Percentiles rank a stretch among this genome's conserved stretches.
phyloP scores from a whole-genome alignment of 1,284 basidiomycete species.

The Papiliotrema nemorosa region DNA sequence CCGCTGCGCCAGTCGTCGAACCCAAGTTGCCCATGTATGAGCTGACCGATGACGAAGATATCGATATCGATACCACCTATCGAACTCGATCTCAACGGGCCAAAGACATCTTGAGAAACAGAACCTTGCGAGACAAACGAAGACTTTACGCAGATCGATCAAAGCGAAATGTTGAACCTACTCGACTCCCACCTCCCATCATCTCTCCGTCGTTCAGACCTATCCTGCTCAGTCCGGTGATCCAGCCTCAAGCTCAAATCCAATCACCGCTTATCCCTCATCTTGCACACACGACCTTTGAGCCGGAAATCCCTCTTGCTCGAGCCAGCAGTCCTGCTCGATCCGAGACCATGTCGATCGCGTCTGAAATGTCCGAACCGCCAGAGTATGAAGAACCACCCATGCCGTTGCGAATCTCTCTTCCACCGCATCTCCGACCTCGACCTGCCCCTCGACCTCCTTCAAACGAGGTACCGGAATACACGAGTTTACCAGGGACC shows the following conservation, averaged over 20 bases:
- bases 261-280: neutral
- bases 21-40: too few species aligned
- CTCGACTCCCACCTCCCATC: neutral
- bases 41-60: too few species aligned
- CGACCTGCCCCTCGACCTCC: neutral
- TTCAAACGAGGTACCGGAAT: neutral
- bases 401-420: neutral
- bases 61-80: too few species aligned
- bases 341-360: neutral
- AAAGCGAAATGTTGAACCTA: neutral
- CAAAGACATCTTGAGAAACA: too few species aligned
- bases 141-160: neutral
- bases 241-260: neutral
- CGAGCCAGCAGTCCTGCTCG: neutral
- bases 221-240: neutral
- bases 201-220: neutral
- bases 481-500: neutral
- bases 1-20: too few species aligned
- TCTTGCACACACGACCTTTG: neutral
- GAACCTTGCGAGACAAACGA: neutral
- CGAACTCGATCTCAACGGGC: too few species aligned
- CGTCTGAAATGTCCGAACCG: constrained; percentile 1
- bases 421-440: constrained; percentile 1
- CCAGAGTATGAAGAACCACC: constrained; percentile 3
- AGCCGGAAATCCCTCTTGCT: neutral